These are phyloP conservation scores for Gracilaria domingensis DNA, from an alignment of 23 red algal genomes.

Conservation along the genomic window DNA sequence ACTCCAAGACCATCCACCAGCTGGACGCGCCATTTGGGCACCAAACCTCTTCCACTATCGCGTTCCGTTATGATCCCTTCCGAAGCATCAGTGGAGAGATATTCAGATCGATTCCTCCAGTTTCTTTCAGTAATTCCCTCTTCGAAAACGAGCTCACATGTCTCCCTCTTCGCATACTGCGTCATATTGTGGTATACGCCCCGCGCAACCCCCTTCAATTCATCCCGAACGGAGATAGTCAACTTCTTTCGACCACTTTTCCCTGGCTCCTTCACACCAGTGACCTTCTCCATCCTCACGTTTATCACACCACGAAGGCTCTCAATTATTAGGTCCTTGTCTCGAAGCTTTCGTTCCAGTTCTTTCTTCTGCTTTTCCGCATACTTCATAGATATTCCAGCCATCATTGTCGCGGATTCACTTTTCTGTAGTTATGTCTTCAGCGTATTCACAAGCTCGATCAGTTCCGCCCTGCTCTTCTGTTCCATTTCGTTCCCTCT, in stretches of 20 bases:
- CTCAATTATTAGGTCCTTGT: background rate
- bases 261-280: background rate
- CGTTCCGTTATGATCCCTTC: background rate
- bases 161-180: background rate
- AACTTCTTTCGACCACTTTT: background rate
- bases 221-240: background rate
- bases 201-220: background rate
- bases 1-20: background rate
- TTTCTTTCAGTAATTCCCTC: background rate
- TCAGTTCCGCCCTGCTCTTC: background rate
- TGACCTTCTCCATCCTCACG: background rate
- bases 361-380: background rate
- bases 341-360: background rate
- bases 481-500: background rate
- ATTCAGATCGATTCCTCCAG: background rate
- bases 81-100: background rate
- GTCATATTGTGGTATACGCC: background rate
- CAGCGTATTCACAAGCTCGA: background rate
- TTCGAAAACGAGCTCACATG: background rate
- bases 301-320: slow-evolving; percentile 1
- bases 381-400: background rate
- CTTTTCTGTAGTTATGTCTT: background rate
- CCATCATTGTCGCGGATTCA: background rate
- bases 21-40: background rate
- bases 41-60: background rate